phyloP scores from a whole-genome alignment of 768 basidiomycete species.

The Suillus decipiens region DNA sequence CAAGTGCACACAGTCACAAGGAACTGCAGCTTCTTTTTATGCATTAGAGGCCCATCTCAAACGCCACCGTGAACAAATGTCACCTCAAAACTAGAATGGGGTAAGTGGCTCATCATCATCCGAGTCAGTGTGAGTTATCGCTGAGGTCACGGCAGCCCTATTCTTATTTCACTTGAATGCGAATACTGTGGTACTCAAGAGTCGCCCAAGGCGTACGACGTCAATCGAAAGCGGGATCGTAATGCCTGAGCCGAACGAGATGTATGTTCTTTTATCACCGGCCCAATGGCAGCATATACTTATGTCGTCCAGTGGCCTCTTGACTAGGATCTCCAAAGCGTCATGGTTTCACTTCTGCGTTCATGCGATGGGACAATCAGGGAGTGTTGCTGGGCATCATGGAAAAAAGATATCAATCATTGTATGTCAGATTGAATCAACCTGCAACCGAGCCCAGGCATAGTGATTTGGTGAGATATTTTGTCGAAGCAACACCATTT shows the following conservation, averaged over 20 bases:
- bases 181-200: constrained; percentile 25
- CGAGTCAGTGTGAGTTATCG: no score
- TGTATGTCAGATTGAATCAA: constrained; percentile 14
- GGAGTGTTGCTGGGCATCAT: constrained; percentile 25
- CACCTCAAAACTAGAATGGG: constrained; percentile 20
- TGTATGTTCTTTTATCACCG: constrained; percentile 9
- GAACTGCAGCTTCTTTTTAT: neutral
- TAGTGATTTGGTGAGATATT: constrained; percentile 29
- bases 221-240: constrained; percentile 27
- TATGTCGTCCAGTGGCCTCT: constrained; percentile 22
- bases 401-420: no score
- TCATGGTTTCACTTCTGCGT: constrained; percentile 28
- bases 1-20: neutral
- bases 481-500: constrained; percentile 18
- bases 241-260: constrained; percentile 28
- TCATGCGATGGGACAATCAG: constrained; percentile 33
- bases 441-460: constrained; percentile 27
- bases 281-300: constrained; percentile 26
- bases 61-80: neutral
- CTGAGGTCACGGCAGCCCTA: constrained; percentile 24
- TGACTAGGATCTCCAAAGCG: constrained; percentile 30
- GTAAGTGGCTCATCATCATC: constrained; percentile 18
- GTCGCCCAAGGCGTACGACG: constrained; percentile 19
- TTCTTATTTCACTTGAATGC: constrained; percentile 27
- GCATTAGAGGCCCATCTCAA: neutral